These are phyloP conservation scores for Mycogone perniciosa DNA, from an alignment of 2,329 filamentous ascomycete species.

Conservation along the genomic window DNA sequence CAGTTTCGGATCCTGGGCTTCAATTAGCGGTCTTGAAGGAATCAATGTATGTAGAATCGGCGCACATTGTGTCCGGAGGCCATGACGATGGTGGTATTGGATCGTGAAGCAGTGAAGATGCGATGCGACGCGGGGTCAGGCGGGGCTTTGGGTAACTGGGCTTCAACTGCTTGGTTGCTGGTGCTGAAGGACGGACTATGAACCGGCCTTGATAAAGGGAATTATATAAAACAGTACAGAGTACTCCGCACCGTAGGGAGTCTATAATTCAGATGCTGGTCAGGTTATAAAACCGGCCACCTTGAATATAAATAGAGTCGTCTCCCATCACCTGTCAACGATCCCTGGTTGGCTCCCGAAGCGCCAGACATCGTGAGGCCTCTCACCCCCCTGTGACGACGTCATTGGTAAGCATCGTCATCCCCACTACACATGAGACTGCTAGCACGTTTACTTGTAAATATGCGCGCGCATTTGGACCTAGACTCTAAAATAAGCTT, in stretches of 20 bases:
- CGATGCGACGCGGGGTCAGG: background rate
- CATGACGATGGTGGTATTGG: background rate
- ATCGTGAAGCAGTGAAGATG: background rate
- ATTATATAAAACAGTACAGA: too few relatives aligned
- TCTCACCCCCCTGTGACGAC: too few relatives aligned
- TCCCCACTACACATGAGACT: too few relatives aligned
- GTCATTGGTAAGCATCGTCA: too few relatives aligned
- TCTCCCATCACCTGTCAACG: background rate
- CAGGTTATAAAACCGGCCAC: background rate
- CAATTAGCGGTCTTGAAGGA: background rate
- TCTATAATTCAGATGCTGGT: background rate
- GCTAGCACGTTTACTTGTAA: too few relatives aligned
- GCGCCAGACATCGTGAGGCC: background rate
- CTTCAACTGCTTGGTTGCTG: too few relatives aligned
- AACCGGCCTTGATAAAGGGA: too few relatives aligned
- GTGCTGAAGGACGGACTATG: too few relatives aligned
- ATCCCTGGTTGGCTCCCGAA: constrained; percentile 9
- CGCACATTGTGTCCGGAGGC: constrained; percentile 12
- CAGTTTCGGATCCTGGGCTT: constrained; percentile 51
- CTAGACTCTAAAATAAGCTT: too few relatives aligned
- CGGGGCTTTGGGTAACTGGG: background rate
- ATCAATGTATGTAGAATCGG: background rate
- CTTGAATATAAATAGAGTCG: background rate
- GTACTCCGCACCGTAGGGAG: too few relatives aligned
- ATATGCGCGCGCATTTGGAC: too few relatives aligned